Percentiles rank a stretch among this genome's conserved stretches.
phyloP scores from a whole-genome alignment of 2,329 filamentous ascomycete genomes.

The Fusarium cyanostomum region DNA sequence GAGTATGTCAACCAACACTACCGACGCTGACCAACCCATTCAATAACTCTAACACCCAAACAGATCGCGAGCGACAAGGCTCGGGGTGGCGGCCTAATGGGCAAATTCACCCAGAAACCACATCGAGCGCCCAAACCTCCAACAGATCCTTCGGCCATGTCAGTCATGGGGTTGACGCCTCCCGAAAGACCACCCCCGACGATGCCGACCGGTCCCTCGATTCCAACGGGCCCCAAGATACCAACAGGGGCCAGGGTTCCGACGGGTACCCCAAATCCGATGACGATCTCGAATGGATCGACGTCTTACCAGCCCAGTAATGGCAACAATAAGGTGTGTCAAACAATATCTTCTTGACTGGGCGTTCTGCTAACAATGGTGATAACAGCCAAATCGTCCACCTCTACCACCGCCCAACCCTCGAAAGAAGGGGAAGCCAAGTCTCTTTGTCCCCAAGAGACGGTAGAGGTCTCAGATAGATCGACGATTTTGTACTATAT shows the following conservation, averaged over 20 bases:
- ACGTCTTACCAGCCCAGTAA: slow-evolving; percentile 26
- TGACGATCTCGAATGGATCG: slow-evolving; percentile 37
- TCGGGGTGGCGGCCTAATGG: slow-evolving; percentile 47
- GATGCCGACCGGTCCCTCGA: slow-evolving; percentile 22
- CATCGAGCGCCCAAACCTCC: slow-evolving; percentile 43
- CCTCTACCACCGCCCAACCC: slow-evolving; percentile 41
- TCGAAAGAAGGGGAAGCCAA: slow-evolving; percentile 54
- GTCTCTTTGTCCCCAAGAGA: slow-evolving; percentile 57
- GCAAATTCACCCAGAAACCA: slow-evolving; percentile 50
- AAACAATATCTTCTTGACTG: not conserved
- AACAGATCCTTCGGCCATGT: slow-evolving; percentile 63
- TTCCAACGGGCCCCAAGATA: slow-evolving; percentile 9
- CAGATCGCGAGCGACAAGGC: slow-evolving; percentile 46
- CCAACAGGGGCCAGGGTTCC: slow-evolving; percentile 24
- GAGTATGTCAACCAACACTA: slow-evolving; percentile 48
- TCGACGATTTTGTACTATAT: slow-evolving; percentile 12
- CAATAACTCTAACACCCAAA: slow-evolving; percentile 39
- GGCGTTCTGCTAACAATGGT: slow-evolving; percentile 26
- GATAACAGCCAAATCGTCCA: slow-evolving; percentile 27
- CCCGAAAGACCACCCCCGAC: slow-evolving; percentile 54
- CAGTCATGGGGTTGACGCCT: slow-evolving; percentile 59
- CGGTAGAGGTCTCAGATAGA: slow-evolving; percentile 33
- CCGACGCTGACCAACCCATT: not conserved
- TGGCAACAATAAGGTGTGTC: slow-evolving; percentile 36
- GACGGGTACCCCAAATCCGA: slow-evolving; percentile 17